Conservation (phyloP, 768 basidiomycete genomes). For the Lentinula detonsa region DNA sequence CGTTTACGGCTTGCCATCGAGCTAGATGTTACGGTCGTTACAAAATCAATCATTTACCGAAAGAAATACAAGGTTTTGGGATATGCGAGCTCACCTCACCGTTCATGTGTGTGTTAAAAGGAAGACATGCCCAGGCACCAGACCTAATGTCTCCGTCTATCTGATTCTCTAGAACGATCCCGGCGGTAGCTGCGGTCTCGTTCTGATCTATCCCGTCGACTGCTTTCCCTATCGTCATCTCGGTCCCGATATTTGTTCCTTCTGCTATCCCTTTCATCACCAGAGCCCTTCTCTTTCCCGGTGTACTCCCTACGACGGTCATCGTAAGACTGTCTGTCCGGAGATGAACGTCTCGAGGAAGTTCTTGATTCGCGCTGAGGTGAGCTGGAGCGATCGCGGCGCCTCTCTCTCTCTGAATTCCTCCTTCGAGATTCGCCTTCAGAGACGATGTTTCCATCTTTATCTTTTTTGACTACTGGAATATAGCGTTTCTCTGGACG, state of each 20-base stretch:
- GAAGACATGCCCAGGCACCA: background rate
- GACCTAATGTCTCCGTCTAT: background rate
- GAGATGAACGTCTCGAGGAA: slow-evolving; percentile 46
- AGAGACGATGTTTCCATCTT: slow-evolving; percentile 25
- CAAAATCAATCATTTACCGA: no score
- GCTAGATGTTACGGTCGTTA: no score
- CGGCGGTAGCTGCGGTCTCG: background rate
- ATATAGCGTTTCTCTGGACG: slow-evolving; percentile 74
- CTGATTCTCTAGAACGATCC: background rate
- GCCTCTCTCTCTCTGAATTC: slow-evolving; percentile 10
- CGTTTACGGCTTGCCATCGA: no score
- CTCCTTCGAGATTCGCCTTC: slow-evolving; percentile 11
- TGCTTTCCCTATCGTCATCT: slow-evolving; percentile 8
- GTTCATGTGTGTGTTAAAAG: no score
- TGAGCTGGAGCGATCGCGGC: slow-evolving; percentile 30
- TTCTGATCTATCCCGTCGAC: background rate
- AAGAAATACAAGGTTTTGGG: no score
- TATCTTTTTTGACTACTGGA: slow-evolving; percentile 73
- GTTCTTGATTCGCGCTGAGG: slow-evolving; percentile 30
- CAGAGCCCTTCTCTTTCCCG: slow-evolving; percentile 6
- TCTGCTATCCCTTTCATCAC: slow-evolving; percentile 20
- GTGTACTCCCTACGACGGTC: slow-evolving; percentile 21
- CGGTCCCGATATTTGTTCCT: slow-evolving; percentile 21
- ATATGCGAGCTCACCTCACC: no score
- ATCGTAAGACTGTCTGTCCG: slow-evolving; percentile 27